Conservation (phyloP, 345 rosid species). For the Pseudoturritis turrita region DNA sequence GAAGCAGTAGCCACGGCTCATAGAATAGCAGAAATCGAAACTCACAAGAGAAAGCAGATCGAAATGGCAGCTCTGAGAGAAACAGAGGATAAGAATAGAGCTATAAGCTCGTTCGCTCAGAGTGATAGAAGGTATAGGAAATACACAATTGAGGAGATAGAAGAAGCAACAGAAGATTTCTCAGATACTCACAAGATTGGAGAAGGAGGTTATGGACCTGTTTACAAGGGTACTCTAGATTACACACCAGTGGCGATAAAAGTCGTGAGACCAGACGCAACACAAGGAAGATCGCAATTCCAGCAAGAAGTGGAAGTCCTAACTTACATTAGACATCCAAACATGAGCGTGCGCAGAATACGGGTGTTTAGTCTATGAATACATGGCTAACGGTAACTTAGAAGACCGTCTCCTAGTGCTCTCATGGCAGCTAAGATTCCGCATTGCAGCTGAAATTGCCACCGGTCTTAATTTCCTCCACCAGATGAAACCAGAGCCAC, state of each 20-base stretch:
- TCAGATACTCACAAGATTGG: constrained; percentile 21
- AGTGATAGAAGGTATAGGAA: constrained; percentile 28
- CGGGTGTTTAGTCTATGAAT: constrained; percentile 29
- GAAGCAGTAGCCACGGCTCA: constrained; percentile 27
- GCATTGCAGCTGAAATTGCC: constrained; percentile 21
- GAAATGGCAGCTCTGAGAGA: neutral
- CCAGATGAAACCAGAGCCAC: constrained; percentile 31
- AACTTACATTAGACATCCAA: constrained; percentile 45
- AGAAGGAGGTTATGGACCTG: constrained; percentile 41
- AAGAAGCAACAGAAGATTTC: constrained; percentile 31
- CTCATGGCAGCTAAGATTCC: constrained; percentile 28
- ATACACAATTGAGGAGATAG: constrained; percentile 48
- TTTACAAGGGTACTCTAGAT: constrained; percentile 33
- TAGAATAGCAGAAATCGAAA: constrained; percentile 22
- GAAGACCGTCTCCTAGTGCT: constrained; percentile 22
- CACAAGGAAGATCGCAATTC: constrained; percentile 44
- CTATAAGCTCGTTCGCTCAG: neutral
- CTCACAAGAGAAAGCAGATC: constrained; percentile 23
- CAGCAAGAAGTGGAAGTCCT: constrained; percentile 47
- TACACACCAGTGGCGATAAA: constrained; percentile 43
- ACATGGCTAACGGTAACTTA: constrained; percentile 28
- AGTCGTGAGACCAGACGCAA: constrained; percentile 43
- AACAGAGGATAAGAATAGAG: neutral
- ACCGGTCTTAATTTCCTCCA: constrained; percentile 27
- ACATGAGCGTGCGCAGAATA: constrained; percentile 68